Conservation (phyloP, 1,284 basidiomycete species). For the Pascua sp. region DNA sequence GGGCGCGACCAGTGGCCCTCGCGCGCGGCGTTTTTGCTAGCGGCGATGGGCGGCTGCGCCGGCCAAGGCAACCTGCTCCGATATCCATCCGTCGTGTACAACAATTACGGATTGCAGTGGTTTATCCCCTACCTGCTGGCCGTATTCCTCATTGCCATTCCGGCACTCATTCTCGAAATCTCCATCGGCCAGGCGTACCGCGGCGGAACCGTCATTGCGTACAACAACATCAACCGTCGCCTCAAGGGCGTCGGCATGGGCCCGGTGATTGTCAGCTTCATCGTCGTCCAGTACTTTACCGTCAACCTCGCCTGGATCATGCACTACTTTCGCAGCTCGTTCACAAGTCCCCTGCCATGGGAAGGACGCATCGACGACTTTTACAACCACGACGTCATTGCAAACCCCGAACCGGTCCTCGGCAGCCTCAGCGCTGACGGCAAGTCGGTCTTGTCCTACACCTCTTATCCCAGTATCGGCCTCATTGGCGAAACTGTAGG, state of each 20-base stretch:
- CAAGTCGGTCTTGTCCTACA: constrained; percentile 12
- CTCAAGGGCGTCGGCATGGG: constrained; percentile 25
- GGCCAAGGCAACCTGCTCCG: constrained; percentile 26
- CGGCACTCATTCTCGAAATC: constrained; percentile 23
- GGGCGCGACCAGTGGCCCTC: constrained; percentile 28
- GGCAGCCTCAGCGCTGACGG: constrained; percentile 7
- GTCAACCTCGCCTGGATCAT: constrained; percentile 33
- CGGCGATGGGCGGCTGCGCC: constrained; percentile 28
- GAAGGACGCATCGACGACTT: constrained; percentile 22
- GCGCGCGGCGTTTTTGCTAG: constrained; percentile 23
- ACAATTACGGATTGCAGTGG: constrained; percentile 30
- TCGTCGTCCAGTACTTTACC: constrained; percentile 26
- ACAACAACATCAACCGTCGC: constrained; percentile 23
- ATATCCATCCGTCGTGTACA: constrained; percentile 26
- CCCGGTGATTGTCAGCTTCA: constrained; percentile 21
- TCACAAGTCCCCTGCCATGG: constrained; percentile 23
- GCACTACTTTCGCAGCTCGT: constrained; percentile 23
- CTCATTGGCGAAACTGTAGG: constrained; percentile 25
- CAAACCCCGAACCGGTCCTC: constrained; percentile 15
- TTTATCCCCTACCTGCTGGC: constrained; percentile 29
- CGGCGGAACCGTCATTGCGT: constrained; percentile 25
- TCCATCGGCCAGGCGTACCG: constrained; percentile 25
- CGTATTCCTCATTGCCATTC: constrained; percentile 23
- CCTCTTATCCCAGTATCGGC: constrained; percentile 11
- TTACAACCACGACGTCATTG: constrained; percentile 24